These are phyloP conservation scores for Cercospora sesami DNA, from an alignment of 2,329 filamentous ascomycete species.

Conservation along the genomic window DNA sequence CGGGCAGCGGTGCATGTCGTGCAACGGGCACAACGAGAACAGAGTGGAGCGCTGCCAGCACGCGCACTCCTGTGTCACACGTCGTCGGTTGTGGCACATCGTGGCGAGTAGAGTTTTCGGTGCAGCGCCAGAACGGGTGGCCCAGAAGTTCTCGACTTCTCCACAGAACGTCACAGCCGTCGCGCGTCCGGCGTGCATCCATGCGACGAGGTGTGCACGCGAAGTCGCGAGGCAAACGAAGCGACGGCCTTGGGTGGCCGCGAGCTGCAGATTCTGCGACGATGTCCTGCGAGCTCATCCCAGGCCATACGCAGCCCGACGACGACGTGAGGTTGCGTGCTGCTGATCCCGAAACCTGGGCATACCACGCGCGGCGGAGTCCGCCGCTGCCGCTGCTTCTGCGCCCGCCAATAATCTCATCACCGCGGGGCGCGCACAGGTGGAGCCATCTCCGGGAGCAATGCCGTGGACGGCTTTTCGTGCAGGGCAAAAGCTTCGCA, in stretches of 20 bases:
- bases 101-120: not conserved
- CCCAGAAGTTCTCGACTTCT: constrained; percentile 9
- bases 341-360: not conserved
- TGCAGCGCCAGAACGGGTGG: constrained; percentile 2
- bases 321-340: not conserved
- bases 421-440: not conserved
- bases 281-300: not conserved
- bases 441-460: not conserved
- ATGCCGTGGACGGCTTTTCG: not conserved
- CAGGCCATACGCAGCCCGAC: not conserved
- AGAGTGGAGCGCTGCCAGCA: not conserved
- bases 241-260: not conserved
- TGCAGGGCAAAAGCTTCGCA: constrained; percentile 6
- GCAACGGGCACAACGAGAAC: constrained; percentile 3
- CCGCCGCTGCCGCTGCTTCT: not conserved
- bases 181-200: not conserved
- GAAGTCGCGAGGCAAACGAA: not conserved
- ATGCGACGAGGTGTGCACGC: not conserved
- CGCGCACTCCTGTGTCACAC: not conserved
- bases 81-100: not conserved
- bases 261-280: constrained; percentile 9
- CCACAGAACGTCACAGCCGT: constrained; percentile 2
- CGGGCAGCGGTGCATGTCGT: not conserved
- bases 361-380: not conserved
- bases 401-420: not conserved